Base-by-base conservation (phyloP, 2,329 filamentous ascomycete species). In the Huntiella decipiens region DNA sequence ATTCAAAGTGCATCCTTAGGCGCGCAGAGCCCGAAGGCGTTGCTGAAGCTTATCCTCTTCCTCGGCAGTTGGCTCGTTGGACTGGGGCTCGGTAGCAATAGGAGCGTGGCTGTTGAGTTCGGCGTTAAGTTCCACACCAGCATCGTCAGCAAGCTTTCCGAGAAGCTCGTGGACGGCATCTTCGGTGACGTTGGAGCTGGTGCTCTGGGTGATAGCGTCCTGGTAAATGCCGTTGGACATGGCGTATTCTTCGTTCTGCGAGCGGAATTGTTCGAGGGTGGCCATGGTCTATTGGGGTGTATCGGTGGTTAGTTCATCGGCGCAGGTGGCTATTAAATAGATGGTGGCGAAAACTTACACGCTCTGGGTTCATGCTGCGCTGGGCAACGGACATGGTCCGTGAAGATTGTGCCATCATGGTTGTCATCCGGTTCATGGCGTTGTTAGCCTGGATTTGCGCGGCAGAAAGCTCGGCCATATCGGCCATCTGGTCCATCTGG, bases 131-230 rank as follows among this genome's bases (percentile, higher is more conserved):
- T 91, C 82, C 44, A 94, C 74, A 45, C 86, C 86, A 7, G 82
- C 84, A 60, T 92, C 85, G 60, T 93, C 86, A 51, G 85, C 85
- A 38, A 91, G 74, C 63, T 92, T 82, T 52, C 75, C 79, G 63
- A 93, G 80, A 51, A 93, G 64, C 53, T 84, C 77, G 60, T 93
- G 85, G 2, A 93, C 84, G 53, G 87, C 84, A 54, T 92, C 85
- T 58, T 93, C 62, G 66, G 82, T 64, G 65, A 87, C 60, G 67
- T 82, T 58, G 66, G 79, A 56, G 62, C 82, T 60, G 1, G 85
- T 92, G 34, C 80, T 81, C 50, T 81, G 79, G 16, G 74, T 77
- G 51, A 87, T 88, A 50, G 84, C 82, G 57, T 87, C 85, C 61
- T 88, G 83, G 62, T 91, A 91, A 62, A 87, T 85, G 53, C 77